Evolutionary conservation across 306 rosid genomes (phyloP), one percentile per base, ranked within the genome.

Genomic region (Trifolium pratense): DNA sequence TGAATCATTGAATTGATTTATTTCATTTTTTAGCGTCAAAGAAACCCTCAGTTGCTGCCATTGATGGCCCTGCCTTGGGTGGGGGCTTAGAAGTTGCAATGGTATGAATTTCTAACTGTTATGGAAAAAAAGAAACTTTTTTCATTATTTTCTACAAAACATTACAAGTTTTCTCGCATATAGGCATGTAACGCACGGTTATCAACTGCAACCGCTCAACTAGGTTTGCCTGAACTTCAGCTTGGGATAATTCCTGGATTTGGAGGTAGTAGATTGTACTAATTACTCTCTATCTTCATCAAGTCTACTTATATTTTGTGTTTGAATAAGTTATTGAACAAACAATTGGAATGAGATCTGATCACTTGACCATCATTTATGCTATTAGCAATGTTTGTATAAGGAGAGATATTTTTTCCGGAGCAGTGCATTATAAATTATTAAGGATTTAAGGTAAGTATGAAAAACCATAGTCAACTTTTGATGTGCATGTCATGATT

Each of bases 31-130:
- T 84, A 93, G 98, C 91, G 25, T 64, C 94, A 48, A 85, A 78
- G 88, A 93, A 93, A 37, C 98, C 98, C 15, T 86, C 93, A 2
- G 97, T 93, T 80, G 98, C 98, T 63, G 97, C 98, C 74, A 89
- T 93, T 76, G 97, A 93, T 83, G 98, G 98, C 67, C 94, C 91
- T 72, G 98, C 98, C 76, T 82, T 93, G 76, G 98, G 98, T 75
- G 98, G 98, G 83, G 98, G 98, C 16, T 84, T 93, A 83, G 98
- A 93, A 88, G 79, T 93, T 75, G 96, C 98, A 69, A 93, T 93
- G 98, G 97, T 93, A 88, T 62, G 87, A 62, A 21, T 73, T 63
- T 34, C 76, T 56, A 64, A 70, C 70, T 66, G 34, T 65, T 43
- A 59, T 12, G 13, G 7, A 59, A 53, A 64, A 18, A 62, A 40